Percentiles rank a stretch among this genome's conserved stretches.
Conservation (phyloP, 371 early-diverging fungal species). For the Mortierella polycephala region DNA sequence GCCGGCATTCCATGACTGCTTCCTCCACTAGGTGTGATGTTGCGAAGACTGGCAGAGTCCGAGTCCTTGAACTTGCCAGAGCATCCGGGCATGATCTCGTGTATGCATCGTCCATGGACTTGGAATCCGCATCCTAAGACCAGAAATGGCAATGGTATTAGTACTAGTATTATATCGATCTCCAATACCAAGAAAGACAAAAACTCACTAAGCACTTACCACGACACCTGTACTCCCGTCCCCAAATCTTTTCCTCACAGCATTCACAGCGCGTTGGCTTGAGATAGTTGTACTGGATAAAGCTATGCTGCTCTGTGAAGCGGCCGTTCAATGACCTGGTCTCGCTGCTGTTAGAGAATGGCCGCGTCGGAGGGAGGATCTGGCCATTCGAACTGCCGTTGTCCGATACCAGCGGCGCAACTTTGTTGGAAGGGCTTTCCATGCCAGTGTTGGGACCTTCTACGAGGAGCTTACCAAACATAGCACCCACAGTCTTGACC, state of each 20-base stretch:
- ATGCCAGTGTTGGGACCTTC: conserved; percentile 8
- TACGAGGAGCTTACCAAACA: conserved; percentile 60
- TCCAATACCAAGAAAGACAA: background rate
- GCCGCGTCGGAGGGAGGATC: conserved; percentile 28
- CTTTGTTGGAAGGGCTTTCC: conserved; percentile 27
- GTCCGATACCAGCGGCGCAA: conserved; percentile 2
- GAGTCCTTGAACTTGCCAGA: conserved; percentile 27
- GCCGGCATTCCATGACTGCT: conserved; percentile 19
- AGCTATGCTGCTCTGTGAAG: conserved; percentile 63
- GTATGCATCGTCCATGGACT: conserved; percentile 69
- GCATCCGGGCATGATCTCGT: conserved; percentile 33
- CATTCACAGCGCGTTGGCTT: conserved; percentile 82
- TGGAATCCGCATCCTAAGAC: conserved; percentile 64
- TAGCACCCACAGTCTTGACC: conserved; percentile 38
- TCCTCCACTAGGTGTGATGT: conserved; percentile 20
- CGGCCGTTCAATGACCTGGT: conserved; percentile 41
- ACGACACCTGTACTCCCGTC: conserved; percentile 76
- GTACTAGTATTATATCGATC: no score
- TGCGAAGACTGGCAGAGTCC: conserved; percentile 34
- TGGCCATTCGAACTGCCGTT: conserved; percentile 25
- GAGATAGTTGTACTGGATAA: conserved; percentile 70
- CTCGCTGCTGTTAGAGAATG: conserved; percentile 36
- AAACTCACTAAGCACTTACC: conserved; percentile 53
- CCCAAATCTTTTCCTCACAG: conserved; percentile 90
- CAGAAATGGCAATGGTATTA: no score